Conservation (phyloP, 805 yeast species). For the Cyberlindnera lachancei region DNA sequence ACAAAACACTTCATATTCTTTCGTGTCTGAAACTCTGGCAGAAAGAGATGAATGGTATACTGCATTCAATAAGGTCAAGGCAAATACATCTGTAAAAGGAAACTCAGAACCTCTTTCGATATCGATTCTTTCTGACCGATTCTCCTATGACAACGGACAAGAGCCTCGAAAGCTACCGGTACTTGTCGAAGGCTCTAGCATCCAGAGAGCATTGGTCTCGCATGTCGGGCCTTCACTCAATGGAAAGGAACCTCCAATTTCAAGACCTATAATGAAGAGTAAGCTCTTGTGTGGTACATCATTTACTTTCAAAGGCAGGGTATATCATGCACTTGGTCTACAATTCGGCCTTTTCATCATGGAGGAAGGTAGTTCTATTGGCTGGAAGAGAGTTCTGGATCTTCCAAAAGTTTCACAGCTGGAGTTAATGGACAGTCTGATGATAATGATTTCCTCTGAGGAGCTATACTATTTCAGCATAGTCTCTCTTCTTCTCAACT, state of each 20-base stretch:
- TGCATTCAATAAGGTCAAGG: conserved; percentile 40
- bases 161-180: conserved; percentile 45
- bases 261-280: conserved; percentile 27
- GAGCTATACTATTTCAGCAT: conserved; percentile 55
- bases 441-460: conserved; percentile 52
- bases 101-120: conserved; percentile 48
- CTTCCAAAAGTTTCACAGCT: conserved; percentile 48
- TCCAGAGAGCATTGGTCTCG: conserved; percentile 33
- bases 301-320: conserved; percentile 38
- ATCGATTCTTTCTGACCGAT: conserved; percentile 47
- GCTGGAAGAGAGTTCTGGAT: conserved; percentile 55
- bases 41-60: conserved; percentile 56
- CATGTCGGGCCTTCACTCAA: conserved; percentile 20
- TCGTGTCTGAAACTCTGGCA: conserved; percentile 36
- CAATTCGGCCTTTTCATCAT: conserved; percentile 55
- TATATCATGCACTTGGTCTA: conserved; percentile 51
- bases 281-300: conserved; percentile 36
- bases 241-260: conserved; percentile 22
- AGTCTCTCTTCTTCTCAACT: conserved; percentile 54
- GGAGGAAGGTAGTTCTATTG: conserved; percentile 16
- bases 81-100: conserved; percentile 29
- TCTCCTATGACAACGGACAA: conserved; percentile 54
- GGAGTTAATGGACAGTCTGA: conserved; percentile 49
- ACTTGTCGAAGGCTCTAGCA: conserved; percentile 44
- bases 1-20: conserved; percentile 45